A percentile compares a stretch with the other conserved stretches of the same genome.
Conservation (phyloP, 2,329 filamentous ascomycete genomes). For the Penicillium sp. region DNA sequence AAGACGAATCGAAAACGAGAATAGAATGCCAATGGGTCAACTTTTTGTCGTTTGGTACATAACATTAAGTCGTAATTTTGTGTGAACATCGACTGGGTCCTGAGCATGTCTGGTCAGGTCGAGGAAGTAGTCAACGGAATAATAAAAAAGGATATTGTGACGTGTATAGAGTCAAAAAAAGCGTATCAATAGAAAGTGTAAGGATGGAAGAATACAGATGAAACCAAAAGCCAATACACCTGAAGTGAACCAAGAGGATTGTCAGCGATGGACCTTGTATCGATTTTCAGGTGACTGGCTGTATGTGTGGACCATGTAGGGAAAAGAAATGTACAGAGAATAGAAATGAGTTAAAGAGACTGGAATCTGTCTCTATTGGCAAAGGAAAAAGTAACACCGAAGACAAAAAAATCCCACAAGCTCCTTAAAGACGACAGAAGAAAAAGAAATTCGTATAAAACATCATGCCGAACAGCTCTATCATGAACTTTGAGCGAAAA, state of each 20-base stretch:
- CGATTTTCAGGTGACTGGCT: background rate
- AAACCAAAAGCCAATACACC: background rate
- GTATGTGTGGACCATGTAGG: slow-evolving; percentile 11
- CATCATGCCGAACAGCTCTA: background rate
- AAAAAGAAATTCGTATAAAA: background rate
- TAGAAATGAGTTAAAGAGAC: slow-evolving; percentile 5
- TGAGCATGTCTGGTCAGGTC: background rate
- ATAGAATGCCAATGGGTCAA: background rate
- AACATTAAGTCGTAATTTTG: slow-evolving; percentile 3
- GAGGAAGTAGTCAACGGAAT: slow-evolving; percentile 13
- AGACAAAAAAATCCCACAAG: background rate
- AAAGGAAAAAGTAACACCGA: background rate
- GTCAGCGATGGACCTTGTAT: slow-evolving; percentile 11
- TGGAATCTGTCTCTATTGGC: background rate
- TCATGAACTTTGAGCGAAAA: slow-evolving; percentile 36
- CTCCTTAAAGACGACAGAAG: background rate
- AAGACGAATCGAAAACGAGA: background rate
- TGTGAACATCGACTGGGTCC: background rate
- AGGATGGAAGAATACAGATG: slow-evolving; percentile 4
- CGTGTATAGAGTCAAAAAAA: background rate
- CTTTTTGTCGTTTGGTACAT: background rate
- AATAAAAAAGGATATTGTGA: slow-evolving; percentile 6
- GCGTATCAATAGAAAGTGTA: background rate
- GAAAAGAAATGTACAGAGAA: slow-evolving; percentile 11
- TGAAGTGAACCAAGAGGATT: slow-evolving; percentile 1